Conservation (phyloP, 202 grass and related monocot genomes). For the Tripidium arundinaceum region DNA sequence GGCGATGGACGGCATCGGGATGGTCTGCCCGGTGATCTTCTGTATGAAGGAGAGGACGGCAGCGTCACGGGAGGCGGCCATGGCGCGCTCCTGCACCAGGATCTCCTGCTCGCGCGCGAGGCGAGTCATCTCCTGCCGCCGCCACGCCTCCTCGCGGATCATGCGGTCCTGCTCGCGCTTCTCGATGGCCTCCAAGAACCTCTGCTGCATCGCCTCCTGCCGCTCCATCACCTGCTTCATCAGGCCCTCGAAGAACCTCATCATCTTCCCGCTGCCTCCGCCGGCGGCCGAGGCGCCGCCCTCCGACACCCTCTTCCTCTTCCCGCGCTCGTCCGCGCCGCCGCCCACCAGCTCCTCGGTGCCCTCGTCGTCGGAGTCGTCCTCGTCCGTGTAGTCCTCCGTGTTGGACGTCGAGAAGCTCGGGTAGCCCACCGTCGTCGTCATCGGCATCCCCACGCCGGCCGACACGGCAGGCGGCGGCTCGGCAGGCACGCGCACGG, state of each 20-base stretch:
- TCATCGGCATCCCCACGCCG: background rate
- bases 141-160: constrained; percentile 96
- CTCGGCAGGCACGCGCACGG: constrained; percentile 27
- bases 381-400: constrained; percentile 55
- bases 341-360: constrained; percentile 49
- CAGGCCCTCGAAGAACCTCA: constrained; percentile 84
- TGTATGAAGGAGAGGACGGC: constrained; percentile 89
- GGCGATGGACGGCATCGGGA: constrained; percentile 55
- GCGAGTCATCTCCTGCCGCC: constrained; percentile 83
- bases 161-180: constrained; percentile 89
- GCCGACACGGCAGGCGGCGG: constrained; percentile 14
- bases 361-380: constrained; percentile 75
- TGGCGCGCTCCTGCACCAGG: constrained; percentile 70
- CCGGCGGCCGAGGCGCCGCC: constrained; percentile 26
- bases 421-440: constrained; percentile 22
- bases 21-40: constrained; percentile 81
- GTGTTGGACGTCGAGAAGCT: constrained; percentile 94
- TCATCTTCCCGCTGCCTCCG: constrained; percentile 60
- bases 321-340: constrained; percentile 33
- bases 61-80: constrained; percentile 80
- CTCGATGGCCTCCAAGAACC: constrained; percentile 84
- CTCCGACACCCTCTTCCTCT: constrained; percentile 56
- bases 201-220: constrained; percentile 92
- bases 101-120: constrained; percentile 82
- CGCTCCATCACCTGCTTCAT: constrained; percentile 93